Percentiles rank a stretch among this genome's conserved stretches.
Evolutionary conservation across 2,329 filamentous ascomycete genomes (phyloP).

Genomic region (Talaromyces funiculosus): DNA sequence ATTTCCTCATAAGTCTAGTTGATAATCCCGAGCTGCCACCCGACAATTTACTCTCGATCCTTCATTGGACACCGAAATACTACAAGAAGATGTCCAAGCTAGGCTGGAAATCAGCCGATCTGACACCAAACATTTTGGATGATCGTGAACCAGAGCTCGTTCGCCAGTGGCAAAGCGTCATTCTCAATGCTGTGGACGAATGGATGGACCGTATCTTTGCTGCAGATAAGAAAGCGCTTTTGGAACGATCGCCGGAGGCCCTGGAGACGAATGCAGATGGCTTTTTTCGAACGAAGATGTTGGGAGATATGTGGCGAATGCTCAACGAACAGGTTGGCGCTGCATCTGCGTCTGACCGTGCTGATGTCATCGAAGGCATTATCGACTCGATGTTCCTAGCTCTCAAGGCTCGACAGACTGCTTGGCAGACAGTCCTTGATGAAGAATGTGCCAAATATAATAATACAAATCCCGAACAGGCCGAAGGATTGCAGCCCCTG

Average conservation of each 20-base stretch:
- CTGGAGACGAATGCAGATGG: conserved; percentile 84
- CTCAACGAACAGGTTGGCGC: conserved; percentile 85
- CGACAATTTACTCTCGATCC: conserved; percentile 81
- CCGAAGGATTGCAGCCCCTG: conserved; percentile 66
- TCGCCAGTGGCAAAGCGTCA: conserved; percentile 87
- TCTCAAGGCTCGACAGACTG: conserved; percentile 72
- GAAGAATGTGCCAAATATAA: conserved; percentile 76
- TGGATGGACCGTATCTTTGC: conserved; percentile 93
- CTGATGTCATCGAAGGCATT: conserved; percentile 89
- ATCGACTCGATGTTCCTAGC: conserved; percentile 93
- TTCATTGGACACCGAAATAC: conserved; percentile 94
- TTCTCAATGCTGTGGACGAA: conserved; percentile 91
- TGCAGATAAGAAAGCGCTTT: conserved; percentile 75
- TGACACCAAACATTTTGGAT: conserved; percentile 82
- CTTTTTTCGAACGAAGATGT: conserved; percentile 84
- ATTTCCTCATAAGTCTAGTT: conserved; percentile 76
- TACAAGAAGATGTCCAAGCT: conserved; percentile 93
- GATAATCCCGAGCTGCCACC: conserved; percentile 81
- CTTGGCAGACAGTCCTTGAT: conserved; percentile 83
- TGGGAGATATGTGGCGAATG: conserved; percentile 97
- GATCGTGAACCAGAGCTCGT: conserved; percentile 85
- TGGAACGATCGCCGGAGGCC: conserved; percentile 70
- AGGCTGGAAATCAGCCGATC: conserved; percentile 68
- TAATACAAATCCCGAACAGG: conserved; percentile 38
- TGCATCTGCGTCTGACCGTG: conserved; percentile 74